These are phyloP conservation scores for Plasmodium relictum DNA, from an alignment of 169 alveolate genomes.

Conservation along the genomic window DNA sequence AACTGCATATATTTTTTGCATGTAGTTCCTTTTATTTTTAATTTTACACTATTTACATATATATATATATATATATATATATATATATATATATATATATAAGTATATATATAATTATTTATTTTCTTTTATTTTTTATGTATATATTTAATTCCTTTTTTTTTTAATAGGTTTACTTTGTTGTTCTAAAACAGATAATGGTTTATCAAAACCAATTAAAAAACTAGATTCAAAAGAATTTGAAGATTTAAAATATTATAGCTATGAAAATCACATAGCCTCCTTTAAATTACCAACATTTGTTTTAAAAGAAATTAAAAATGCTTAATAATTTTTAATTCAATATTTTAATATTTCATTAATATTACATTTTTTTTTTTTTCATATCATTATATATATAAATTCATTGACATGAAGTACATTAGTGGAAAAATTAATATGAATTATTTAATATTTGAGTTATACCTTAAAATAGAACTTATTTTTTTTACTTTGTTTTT, in stretches of 20 bases:
- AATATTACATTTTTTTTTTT: not conserved
- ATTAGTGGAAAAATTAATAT: too few relatives aligned
- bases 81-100: too few relatives aligned
- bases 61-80: too few relatives aligned
- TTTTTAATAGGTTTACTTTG: conserved; percentile 41
- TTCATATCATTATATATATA: not conserved
- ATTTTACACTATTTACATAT: too few relatives aligned
- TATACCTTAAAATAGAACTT: too few relatives aligned
- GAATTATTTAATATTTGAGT: too few relatives aligned
- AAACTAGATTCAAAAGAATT: conserved; percentile 55
- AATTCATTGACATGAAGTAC: too few relatives aligned
- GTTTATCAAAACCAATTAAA: conserved; percentile 51
- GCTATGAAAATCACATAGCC: conserved; percentile 62
- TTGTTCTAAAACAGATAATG: conserved; percentile 62
- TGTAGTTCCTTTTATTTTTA: too few relatives aligned
- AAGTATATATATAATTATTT: not conserved
- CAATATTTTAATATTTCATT: too few relatives aligned
- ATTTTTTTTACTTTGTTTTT: too few relatives aligned
- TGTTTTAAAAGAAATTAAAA: conserved; percentile 62
- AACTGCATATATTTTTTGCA: too few relatives aligned
- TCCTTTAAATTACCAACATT: conserved; percentile 49
- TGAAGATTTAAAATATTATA: conserved; percentile 34
- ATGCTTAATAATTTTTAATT: conserved; percentile 4
- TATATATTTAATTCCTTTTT: not conserved
- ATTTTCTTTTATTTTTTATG: not conserved